Evolutionary conservation across 371 early-diverging fungal species (phyloP).

Genomic region (Nematocida parisii): DNA sequence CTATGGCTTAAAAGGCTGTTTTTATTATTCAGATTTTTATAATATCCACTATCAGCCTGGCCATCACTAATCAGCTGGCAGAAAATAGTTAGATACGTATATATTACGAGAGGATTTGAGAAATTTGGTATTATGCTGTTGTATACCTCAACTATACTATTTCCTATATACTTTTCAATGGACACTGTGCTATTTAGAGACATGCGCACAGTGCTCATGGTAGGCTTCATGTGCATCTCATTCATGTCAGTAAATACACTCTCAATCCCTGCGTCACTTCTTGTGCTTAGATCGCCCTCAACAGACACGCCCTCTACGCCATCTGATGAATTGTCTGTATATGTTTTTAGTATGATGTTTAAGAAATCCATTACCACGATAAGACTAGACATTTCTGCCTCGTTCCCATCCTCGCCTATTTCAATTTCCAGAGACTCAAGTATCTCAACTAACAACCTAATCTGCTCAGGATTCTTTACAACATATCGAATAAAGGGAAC

Average conservation of each 20-base stretch:
- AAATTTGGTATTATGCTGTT: constrained; percentile 23
- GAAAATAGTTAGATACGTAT: constrained; percentile 24
- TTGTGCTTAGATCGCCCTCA: background rate
- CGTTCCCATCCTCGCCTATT: constrained; percentile 32
- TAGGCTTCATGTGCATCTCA: background rate
- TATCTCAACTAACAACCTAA: constrained; percentile 17
- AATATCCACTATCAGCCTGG: background rate
- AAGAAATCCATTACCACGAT: constrained; percentile 48
- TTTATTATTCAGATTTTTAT: background rate
- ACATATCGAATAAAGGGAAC: constrained; percentile 37
- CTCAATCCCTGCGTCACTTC: background rate
- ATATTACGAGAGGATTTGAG: constrained; percentile 40
- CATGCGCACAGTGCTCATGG: background rate
- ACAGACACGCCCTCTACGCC: background rate
- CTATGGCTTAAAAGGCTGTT: constrained; percentile 33
- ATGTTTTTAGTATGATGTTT: constrained; percentile 30
- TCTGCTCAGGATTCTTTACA: constrained; percentile 1
- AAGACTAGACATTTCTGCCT: constrained; percentile 11
- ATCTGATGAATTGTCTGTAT: background rate
- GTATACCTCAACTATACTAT: constrained; percentile 40
- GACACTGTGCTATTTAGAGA: constrained; percentile 9
- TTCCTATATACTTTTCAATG: constrained; percentile 42
- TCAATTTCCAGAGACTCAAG: constrained; percentile 43
- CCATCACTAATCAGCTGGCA: background rate
- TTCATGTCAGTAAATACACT: background rate